Evolutionary conservation across 2,329 filamentous ascomycete species (phyloP), one percentile per base, ranked within the genome.

Genomic region (Calonectria hongkongensis): DNA sequence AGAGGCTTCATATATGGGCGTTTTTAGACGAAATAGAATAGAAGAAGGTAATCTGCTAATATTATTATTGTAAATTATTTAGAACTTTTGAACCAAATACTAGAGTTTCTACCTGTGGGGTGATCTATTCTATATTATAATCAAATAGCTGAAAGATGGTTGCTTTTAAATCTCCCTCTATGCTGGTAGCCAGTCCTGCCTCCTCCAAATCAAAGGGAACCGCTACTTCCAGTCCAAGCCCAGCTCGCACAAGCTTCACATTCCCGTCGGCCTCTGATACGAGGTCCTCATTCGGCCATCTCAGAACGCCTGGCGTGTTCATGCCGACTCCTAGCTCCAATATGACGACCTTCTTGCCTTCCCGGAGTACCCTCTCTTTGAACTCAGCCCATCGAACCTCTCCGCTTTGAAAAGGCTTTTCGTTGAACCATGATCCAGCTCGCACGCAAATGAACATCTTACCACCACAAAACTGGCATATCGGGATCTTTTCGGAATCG

Each of bases 251-350:
- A 2, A 79, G 50, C 43, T 70, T 78, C 1, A 79, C 69, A 12
- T 70, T 43, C 1, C 78, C 78, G 1, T 64, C 45, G 0, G 68
- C 65, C 15, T 63, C 45, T 18, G 36, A 68, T 0, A 75, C 73
- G 2, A 79, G n/a, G 60, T 79, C 71, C 27, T 78, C 78, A 9
- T 79, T 77, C 0, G 78, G 78, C 78, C 78, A 80, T 2, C 78
- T 30, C 0, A 78, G 51, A 2, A 79, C 78, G 0, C 78, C 78
- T 0, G 78, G 76, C 0, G 78, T 79, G n/a, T 78, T 79, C 73
- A 76, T 76, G 0, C 78, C 78, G 0, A 78, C 78, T 0, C 78
- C 78, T 0, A 79, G 73, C 1, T 79, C 78, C 3, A 79, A 1
- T 27, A 79, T 70, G 1, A 79, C 76, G 9, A 79, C 0, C 0